These are phyloP conservation scores for Botrytis pseudocinerea DNA, from an alignment of 2,329 filamentous ascomycete species.

Conservation along the genomic window DNA sequence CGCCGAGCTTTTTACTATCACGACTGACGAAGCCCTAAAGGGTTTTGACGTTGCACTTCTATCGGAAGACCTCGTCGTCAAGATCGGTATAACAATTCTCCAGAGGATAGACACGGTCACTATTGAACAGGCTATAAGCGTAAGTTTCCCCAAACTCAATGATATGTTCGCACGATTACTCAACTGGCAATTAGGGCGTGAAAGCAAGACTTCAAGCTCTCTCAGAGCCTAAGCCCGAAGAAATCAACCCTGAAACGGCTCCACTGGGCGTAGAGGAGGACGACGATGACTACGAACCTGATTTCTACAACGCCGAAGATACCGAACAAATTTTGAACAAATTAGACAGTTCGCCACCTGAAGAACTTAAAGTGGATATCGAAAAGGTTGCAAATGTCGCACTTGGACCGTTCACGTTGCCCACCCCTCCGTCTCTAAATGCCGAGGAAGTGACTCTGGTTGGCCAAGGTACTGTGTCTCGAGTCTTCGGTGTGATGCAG, in stretches of 20 bases:
- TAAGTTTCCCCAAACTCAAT: slow-evolving; percentile 44
- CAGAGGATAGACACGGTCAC: slow-evolving; percentile 67
- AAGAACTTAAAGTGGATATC: slow-evolving; percentile 46
- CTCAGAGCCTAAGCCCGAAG: slow-evolving; percentile 30
- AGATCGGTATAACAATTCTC: slow-evolving; percentile 79
- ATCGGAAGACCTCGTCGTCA: slow-evolving; percentile 71
- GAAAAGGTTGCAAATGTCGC: slow-evolving; percentile 51
- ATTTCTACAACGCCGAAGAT: slow-evolving; percentile 72
- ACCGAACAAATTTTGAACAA: slow-evolving; percentile 77
- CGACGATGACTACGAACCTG: slow-evolving; percentile 91
- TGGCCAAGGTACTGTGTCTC: slow-evolving; percentile 70
- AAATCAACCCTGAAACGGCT: slow-evolving; percentile 58
- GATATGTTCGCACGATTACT: slow-evolving; percentile 19
- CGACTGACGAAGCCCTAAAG: slow-evolving; percentile 69
- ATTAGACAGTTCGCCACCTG: slow-evolving; percentile 67
- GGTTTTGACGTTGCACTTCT: slow-evolving; percentile 82
- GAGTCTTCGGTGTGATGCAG: slow-evolving; percentile 77
- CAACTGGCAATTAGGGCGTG: slow-evolving; percentile 47
- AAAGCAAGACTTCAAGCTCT: slow-evolving; percentile 49
- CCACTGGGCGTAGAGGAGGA: slow-evolving; percentile 70
- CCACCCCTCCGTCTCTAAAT: slow-evolving; percentile 72
- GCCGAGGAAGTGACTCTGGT: slow-evolving; percentile 71
- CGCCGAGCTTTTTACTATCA: slow-evolving; percentile 84
- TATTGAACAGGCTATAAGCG: slow-evolving; percentile 72
- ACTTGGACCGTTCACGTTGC: slow-evolving; percentile 74